Conservation (phyloP, 129 eudicot species). For the Tanacetum coccineum region DNA sequence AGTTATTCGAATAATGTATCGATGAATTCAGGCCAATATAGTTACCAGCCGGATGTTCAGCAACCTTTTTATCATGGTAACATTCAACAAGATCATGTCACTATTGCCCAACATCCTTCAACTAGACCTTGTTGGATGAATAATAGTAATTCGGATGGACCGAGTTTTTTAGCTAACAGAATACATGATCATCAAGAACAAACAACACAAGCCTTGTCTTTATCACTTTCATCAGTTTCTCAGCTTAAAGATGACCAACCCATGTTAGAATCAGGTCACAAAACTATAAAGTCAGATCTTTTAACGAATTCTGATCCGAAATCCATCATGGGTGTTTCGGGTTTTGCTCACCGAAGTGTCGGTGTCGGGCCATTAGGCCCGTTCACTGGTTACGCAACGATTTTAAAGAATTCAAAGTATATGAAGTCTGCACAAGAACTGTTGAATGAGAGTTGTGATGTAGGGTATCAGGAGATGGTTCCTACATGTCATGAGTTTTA, state of each 20-base stretch:
- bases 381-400: slow-evolving; percentile 79
- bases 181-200: background rate
- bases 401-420: slow-evolving; percentile 60
- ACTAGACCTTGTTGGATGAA: slow-evolving; percentile 33
- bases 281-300: slow-evolving; percentile 35
- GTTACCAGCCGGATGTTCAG: slow-evolving; percentile 32
- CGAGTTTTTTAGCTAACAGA: no score
- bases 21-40: slow-evolving; percentile 22
- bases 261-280: slow-evolving; percentile 27
- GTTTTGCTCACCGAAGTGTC: slow-evolving; percentile 34
- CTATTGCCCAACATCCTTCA: slow-evolving; percentile 27
- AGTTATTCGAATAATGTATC: slow-evolving; percentile 25
- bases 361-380: slow-evolving; percentile 82
- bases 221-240: slow-evolving; percentile 63
- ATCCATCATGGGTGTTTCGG: slow-evolving; percentile 27
- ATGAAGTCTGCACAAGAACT: slow-evolving; percentile 68
- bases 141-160: slow-evolving; percentile 4
- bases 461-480: slow-evolving; percentile 27
- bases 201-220: slow-evolving; percentile 45
- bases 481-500: slow-evolving; percentile 34
- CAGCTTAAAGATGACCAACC: slow-evolving; percentile 26
- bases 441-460: slow-evolving; percentile 51
- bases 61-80: slow-evolving; percentile 38
- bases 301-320: slow-evolving; percentile 23
- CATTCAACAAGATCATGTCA: slow-evolving; percentile 51